These are phyloP conservation scores for Colletotrichum sp. DNA, from an alignment of 2,329 filamentous ascomycete genomes.

Conservation along the genomic window DNA sequence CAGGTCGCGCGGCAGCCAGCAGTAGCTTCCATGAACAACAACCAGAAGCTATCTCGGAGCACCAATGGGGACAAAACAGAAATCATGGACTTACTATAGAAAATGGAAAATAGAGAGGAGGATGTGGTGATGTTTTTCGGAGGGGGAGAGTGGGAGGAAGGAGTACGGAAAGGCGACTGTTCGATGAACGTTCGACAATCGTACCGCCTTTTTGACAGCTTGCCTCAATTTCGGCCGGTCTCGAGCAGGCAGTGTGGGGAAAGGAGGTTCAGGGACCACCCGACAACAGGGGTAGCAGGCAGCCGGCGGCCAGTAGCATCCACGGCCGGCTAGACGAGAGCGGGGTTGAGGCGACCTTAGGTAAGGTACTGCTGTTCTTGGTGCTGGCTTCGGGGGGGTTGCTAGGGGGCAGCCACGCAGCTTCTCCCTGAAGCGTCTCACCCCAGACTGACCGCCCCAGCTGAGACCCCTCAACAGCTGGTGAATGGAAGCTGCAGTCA, in stretches of 20 bases:
- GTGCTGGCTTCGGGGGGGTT: background rate
- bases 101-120: background rate
- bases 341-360: constrained; percentile 19
- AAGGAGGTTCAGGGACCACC: constrained; percentile 22
- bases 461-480: background rate
- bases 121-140: background rate
- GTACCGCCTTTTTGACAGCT: constrained; percentile 36
- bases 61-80: background rate
- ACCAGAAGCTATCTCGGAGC: background rate
- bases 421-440: background rate
- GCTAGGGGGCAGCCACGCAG: background rate
- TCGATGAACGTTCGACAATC: constrained; percentile 11
- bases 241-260: constrained; percentile 30
- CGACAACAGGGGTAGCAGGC: constrained; percentile 13
- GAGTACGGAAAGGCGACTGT: background rate
- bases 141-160: constrained; percentile 22
- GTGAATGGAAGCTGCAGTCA: background rate
- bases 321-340: constrained; percentile 2
- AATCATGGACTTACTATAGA: background rate
- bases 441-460: background rate
- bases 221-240: constrained; percentile 30
- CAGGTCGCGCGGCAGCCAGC: background rate
- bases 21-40: background rate
- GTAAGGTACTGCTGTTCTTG: constrained; percentile 7
- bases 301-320: constrained; percentile 4